Base-by-base conservation (phyloP, 2,329 filamentous ascomycete species). In the Fusarium lateritium region DNA sequence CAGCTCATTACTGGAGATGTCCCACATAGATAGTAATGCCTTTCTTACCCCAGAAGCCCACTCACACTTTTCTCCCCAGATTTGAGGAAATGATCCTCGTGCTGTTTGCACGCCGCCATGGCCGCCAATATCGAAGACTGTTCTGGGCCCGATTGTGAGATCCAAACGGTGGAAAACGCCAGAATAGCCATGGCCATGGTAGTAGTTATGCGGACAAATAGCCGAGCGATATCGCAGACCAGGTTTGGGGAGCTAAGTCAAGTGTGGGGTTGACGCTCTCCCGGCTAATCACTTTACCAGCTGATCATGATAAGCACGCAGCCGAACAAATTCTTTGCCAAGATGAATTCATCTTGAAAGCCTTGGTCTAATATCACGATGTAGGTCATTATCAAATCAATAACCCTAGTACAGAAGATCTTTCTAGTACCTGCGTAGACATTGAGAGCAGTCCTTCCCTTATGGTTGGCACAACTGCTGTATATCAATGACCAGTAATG, bases 1-100 rank as follows among this genome's bases (percentile, higher is more conserved):
- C 43, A 42, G 26, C 46, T 39, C 28, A 42, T 59, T 47, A 31
- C 36, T 65, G 61, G 60, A 53, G 39, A 36, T 61, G 54, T 72
- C 55, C 62, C 64, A 50, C 63, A 58, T 39, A 57, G 42, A 28
- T 15, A 42, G 42, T 47, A 42, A 46, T 47, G 24, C 24, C 22
- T 39, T 56, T 38, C 36, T 67, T 74, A 74, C 70, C 72, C 72
- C 72, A 70, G 54, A 56, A 56, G 58, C 65, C 72, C 72, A 74
- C 72, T 68, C 72, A 65, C 72, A 70, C 70, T 66, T 62, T 70
- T 71, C 57, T 59, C 68, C 67, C 67, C 63, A 55, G 63, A 57
- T 70, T 61, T 47, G 44, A 64, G 57, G 43, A 36, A 65, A 65
- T 55, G 61, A 51, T 61, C 58, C 54, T 68, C 54, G 22, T 62